Base-by-base conservation (phyloP, 257 asterid species). In the Salvia miltiorrhiza region DNA sequence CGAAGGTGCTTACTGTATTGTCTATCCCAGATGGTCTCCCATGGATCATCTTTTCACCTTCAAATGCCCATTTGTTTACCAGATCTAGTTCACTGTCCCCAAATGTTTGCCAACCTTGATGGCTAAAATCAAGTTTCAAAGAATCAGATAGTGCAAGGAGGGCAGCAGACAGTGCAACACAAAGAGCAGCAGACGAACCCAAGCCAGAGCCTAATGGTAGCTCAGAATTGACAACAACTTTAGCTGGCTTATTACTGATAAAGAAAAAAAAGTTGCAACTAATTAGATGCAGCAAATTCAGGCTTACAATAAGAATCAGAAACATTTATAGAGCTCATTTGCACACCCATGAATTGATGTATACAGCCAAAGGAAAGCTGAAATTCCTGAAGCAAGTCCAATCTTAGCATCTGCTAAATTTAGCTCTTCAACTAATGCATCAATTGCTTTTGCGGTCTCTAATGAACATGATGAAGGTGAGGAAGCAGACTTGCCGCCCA, bases 21-120 rank as follows among this genome's bases (percentile, higher is more conserved):
- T 93, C 99, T 52, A 93, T 87, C 66, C 99, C 99, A 24, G 99
- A 93, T 76, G 99, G 99, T 82, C 82, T 93, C 83, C 99, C 99
- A 63, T 93, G 99, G 63, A 90, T 83, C 70, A 93, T 93, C 81
- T 93, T 93, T 77, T 93, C 97, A 13, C 97, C 97, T 77, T 88
- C 99, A 48, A 87, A 85, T 17, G 99, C 99, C 97, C 99, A 93
- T 82, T 87, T 88, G 71, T 93, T 93, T 69, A 93, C 90, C 76
- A 91, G 78, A 16, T 88, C 97, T 67, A 90, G 85, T 73, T 93
- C 97, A 44, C 54, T 68, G 43, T 93, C 96, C 21, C 81, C 87
- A 63, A 83, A 87, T 67, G 70, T 69, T 76, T 90, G 97, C 99
- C 99, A 93, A 69, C 96, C 89, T 81, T 86, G 94, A 84, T 90